phyloP scores from a whole-genome alignment of 495 filamentous ascomycete genomes.

The Penicillium longicatenatum region DNA sequence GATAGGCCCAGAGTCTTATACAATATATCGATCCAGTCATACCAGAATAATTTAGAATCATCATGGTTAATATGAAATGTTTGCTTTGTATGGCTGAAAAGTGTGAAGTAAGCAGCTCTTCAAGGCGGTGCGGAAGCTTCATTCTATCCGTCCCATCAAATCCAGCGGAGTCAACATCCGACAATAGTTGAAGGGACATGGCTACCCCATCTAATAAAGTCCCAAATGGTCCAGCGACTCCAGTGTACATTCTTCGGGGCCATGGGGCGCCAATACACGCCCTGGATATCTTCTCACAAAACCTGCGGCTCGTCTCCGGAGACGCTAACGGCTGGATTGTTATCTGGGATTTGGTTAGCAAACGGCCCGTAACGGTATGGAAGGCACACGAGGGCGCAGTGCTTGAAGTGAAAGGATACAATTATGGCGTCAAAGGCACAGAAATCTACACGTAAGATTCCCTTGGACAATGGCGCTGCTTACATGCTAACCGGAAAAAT shows the following conservation, averaged over 20 bases:
- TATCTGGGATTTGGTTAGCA: slow-evolving; percentile 80
- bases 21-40: no score
- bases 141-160: not conserved
- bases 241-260: slow-evolving; percentile 84
- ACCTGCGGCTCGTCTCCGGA: slow-evolving; percentile 78
- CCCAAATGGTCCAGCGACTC: slow-evolving; percentile 57
- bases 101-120: not conserved
- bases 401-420: slow-evolving; percentile 68
- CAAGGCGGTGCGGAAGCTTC: not conserved
- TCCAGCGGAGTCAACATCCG: not conserved
- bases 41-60: no score
- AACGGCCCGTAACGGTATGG: slow-evolving; percentile 85
- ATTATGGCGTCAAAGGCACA: slow-evolving; percentile 52
- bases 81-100: no score
- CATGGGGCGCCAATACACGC: slow-evolving; percentile 82
- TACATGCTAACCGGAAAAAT: slow-evolving; percentile 10
- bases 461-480: not conserved
- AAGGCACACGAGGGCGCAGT: slow-evolving; percentile 79
- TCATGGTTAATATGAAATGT: no score
- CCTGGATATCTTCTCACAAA: slow-evolving; percentile 68
- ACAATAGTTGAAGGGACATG: not conserved
- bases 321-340: slow-evolving; percentile 91
- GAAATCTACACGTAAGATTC: slow-evolving; percentile 64
- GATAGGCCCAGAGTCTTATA: no score
- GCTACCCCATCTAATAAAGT: not conserved